Conservation (phyloP, 345 rosid species). For the Syzygium aromaticum region DNA sequence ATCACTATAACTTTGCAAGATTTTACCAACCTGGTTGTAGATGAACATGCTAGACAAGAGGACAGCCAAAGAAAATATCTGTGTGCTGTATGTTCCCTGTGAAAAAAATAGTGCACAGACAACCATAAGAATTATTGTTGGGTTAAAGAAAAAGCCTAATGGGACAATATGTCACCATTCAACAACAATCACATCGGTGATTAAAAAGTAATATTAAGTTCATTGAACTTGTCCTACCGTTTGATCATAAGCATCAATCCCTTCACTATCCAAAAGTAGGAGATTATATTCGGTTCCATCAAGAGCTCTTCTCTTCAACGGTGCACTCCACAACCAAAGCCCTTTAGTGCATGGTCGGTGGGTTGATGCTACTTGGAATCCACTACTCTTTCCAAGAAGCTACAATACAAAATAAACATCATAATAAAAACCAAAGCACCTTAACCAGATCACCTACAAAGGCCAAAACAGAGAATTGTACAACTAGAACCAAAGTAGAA, state of each 20-base stretch:
- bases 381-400: constrained; percentile 99
- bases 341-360: constrained; percentile 98
- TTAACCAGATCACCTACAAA: not conserved
- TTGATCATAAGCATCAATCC: constrained; percentile 96
- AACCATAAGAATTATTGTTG: not conserved
- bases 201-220: not conserved
- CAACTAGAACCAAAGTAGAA: not conserved
- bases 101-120: not conserved
- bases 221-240: constrained; percentile 44
- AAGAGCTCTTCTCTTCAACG: constrained; percentile 79
- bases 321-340: constrained; percentile 99
- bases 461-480: not conserved
- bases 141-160: not conserved
- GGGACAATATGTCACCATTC: not conserved
- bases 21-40: constrained; percentile 72
- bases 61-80: constrained; percentile 95
- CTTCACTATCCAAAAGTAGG: constrained; percentile 90
- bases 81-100: constrained; percentile 98
- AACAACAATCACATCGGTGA: not conserved
- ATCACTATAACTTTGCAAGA: not conserved
- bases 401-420: constrained; percentile 16
- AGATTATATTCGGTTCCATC: constrained; percentile 95
- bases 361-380: constrained; percentile 96
- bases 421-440: not conserved
- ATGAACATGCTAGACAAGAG: constrained; percentile 96